Evolutionary conservation across 2,329 filamentous ascomycete genomes (phyloP), one percentile per base, ranked within the genome.

Genomic region (Neoscytalidium dimidiatum): DNA sequence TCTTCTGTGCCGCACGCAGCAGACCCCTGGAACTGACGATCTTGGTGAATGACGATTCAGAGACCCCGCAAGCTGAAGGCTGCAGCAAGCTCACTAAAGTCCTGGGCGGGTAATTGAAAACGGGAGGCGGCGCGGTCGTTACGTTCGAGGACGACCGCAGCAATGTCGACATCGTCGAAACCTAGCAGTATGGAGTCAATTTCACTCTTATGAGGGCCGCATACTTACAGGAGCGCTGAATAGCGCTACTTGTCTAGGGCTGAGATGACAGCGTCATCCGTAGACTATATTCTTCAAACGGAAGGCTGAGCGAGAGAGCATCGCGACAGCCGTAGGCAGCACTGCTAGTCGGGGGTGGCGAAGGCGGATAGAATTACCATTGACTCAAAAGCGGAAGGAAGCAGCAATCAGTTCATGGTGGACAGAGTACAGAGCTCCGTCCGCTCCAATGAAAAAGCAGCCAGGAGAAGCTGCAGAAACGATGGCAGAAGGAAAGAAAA

Each of bases 311-410:
- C 53, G 38, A 58, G 26, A 31, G 8, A 19, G 19, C 53, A 58
- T 58, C 17, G n/a, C 28, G 23, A 44, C 35, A 41, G 38, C 38
- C 28, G 56, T n/a, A 60, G 56, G 56, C 56, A 60, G 56, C 56
- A 60, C 56, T 33, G 56, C 14, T 21, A 28, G 28, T n/a, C 56
- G 38, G 56, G 56, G 56, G 17, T 60, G 56, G 56, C 56, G 38
- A 60, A 48, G n/a, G 33, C 26, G 38, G 41, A 19, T 41, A 58
- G 21, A 31, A 26, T 14, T 60, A 60, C 41, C 56, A 60, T 46
- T 60, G 41, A 60, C 56, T 28, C 41, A 60, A 58, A 58, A 33
- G 56, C 56, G 56, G 56, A 60, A 60, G 41, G 56, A 31, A 33
- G 53, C n/a, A 43, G 21, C 56, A 31, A 19, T 14, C 33, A 23